Evolutionary conservation across 2,329 filamentous ascomycete species (phyloP), one percentile per base, ranked within the genome.

Genomic region (Fusarium sp.): DNA sequence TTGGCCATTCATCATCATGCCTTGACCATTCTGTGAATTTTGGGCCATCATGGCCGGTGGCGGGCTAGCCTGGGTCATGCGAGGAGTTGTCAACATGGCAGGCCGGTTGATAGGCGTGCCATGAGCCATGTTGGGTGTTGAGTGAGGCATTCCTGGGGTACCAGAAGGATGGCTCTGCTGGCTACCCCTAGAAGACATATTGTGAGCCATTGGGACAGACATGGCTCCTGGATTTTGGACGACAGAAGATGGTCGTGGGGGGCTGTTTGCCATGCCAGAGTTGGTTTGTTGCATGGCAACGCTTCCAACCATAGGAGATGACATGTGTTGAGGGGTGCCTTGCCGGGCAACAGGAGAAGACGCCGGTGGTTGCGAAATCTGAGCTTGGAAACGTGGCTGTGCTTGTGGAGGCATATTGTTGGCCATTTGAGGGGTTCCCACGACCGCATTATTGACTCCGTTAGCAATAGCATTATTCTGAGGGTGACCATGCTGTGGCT

Each of bases 191-290:
- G 86, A 83, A 55, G 86, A 88, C 88, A 90, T 90, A 68, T 82
- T 86, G 70, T 87, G 84, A 0, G 87, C 79, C 84, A 89, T 88
- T 6, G 87, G 85, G 1, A 83, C 87, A 8, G 83, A 82, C 83
- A 89, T 88, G 1, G 84, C 81, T 3, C 84, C 81, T 3, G 79
- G 84, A 52, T 84, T 86, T 64, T 89, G 89, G 5, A 88, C 87
- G 7, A 89, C 88, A 17, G 90, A 92, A 1, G 89, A 81, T 17
- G 90, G 89, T 44, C 90, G 83, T 19, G 88, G 82, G 26, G 90
- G 90, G 72, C 90, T 92, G 51, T 83, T 87, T 20, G 88, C 89
- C 83, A 92, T 89, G 70, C 85, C 90, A 2, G 90, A 91, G 48
- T 86, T 87, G 28, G 87, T 88, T 35, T 85, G 83, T 65, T 90